These are phyloP conservation scores for Pleurotus tuoliensis DNA, from an alignment of 768 basidiomycete genomes.

Conservation along the genomic window DNA sequence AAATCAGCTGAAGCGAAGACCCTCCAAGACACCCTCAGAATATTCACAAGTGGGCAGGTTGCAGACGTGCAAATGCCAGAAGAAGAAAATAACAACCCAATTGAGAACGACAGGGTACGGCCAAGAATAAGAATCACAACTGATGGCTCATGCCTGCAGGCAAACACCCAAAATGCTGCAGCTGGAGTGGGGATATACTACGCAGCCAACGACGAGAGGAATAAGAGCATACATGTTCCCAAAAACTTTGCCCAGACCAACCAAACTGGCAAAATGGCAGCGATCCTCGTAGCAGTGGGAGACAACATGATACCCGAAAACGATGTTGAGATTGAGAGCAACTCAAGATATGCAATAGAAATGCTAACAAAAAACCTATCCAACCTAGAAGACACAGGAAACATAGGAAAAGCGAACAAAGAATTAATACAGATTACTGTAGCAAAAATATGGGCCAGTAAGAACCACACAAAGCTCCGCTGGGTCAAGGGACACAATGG, in stretches of 20 bases:
- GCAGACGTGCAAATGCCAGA: not conserved
- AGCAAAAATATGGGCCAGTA: constrained; percentile 8
- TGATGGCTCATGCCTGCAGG: not conserved
- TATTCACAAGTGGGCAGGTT: not conserved
- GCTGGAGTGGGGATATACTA: not conserved
- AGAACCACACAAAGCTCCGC: constrained; percentile 12
- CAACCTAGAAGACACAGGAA: constrained; percentile 24
- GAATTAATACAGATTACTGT: constrained; percentile 7
- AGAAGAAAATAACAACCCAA: not conserved
- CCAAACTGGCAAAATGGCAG: constrained; percentile 15
- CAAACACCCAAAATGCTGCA: not conserved
- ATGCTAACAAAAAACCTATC: constrained; percentile 15
- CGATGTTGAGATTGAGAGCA: not conserved
- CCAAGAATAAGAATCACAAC: not conserved
- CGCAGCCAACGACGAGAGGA: constrained; percentile 10
- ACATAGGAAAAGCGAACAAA: constrained; percentile 14
- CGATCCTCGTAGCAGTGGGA: constrained; percentile 4
- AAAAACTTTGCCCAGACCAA: constrained; percentile 13
- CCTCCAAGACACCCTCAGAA: not conserved
- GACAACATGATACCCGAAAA: not conserved
- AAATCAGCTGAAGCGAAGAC: not conserved
- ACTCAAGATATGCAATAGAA: constrained; percentile 16
- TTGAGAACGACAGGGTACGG: not conserved
- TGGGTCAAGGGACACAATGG: constrained; percentile 24
- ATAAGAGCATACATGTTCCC: constrained; percentile 11